Conservation (phyloP, 2,329 filamentous ascomycete genomes). For the Cercospora canescens region DNA sequence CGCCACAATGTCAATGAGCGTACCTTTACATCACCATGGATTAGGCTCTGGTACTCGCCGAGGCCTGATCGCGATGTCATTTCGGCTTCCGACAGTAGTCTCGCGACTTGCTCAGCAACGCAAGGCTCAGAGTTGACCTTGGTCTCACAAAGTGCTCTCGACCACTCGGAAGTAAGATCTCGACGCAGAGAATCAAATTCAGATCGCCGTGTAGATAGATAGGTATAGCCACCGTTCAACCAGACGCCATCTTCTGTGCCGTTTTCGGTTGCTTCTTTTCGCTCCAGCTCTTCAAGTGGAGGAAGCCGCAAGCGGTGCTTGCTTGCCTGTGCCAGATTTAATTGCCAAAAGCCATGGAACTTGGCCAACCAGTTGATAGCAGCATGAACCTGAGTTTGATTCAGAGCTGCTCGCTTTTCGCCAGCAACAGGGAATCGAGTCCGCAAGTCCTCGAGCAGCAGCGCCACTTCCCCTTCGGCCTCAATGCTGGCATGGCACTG, state of each 20-base stretch:
- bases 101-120: slow-evolving; percentile 51
- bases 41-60: slow-evolving; percentile 52
- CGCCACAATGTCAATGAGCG: not conserved
- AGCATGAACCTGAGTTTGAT: slow-evolving; percentile 50
- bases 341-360: slow-evolving; percentile 61
- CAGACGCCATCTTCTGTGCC: slow-evolving; percentile 40
- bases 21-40: slow-evolving; percentile 67
- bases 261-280: not conserved
- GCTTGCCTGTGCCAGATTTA: slow-evolving; percentile 28
- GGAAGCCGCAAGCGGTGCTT: slow-evolving; percentile 50
- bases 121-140: slow-evolving; percentile 30
- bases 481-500: slow-evolving; percentile 41
- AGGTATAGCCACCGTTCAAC: slow-evolving; percentile 67
- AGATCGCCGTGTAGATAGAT: slow-evolving; percentile 58
- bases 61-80: not conserved
- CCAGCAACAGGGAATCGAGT: slow-evolving; percentile 57
- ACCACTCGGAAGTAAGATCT: slow-evolving; percentile 59
- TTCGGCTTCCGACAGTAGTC: slow-evolving; percentile 49
- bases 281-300: slow-evolving; percentile 54
- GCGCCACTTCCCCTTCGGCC: slow-evolving; percentile 48
- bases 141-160: slow-evolving; percentile 47
- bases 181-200: slow-evolving; percentile 55
- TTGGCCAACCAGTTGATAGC: slow-evolving; percentile 63
- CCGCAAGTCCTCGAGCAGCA: slow-evolving; percentile 59
- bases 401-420: slow-evolving; percentile 54